A percentile compares a stretch with the other conserved stretches of the same genome.
Evolutionary conservation across 179 eudicot species (phyloP).

Genomic region (Spergularia azorica): DNA sequence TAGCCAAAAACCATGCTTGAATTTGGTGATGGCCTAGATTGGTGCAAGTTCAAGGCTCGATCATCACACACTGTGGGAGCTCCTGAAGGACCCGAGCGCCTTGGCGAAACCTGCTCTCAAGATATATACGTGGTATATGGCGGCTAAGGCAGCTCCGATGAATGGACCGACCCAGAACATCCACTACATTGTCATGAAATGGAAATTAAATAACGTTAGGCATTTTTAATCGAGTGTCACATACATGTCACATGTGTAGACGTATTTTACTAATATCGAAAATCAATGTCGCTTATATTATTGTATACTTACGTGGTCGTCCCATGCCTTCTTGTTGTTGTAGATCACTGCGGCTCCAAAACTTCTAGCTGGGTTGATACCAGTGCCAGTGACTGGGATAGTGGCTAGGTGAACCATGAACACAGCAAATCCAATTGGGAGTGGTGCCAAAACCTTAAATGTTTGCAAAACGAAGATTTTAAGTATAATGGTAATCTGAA

Average conservation of each 20-base stretch:
- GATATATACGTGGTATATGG: slow-evolving; percentile 54
- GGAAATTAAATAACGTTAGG: neutral
- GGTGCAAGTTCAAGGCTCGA: neutral
- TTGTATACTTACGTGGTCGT: slow-evolving; percentile 45
- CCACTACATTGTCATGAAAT: slow-evolving; percentile 40
- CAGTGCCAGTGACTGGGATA: slow-evolving; percentile 63
- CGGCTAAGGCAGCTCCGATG: slow-evolving; percentile 62
- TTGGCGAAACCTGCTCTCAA: slow-evolving; percentile 50
- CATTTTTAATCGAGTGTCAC: too few relatives aligned
- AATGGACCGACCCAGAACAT: slow-evolving; percentile 67
- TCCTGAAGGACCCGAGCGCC: slow-evolving; percentile 58
- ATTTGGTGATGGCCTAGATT: neutral
- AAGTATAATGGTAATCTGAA: too few relatives aligned
- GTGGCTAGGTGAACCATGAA: slow-evolving; percentile 76
- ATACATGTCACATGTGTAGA: too few relatives aligned
- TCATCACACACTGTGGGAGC: slow-evolving; percentile 33
- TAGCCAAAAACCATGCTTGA: slow-evolving; percentile 16
- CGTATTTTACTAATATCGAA: neutral
- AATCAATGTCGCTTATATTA: too few relatives aligned
- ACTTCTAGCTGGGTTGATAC: slow-evolving; percentile 70
- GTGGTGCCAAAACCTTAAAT: slow-evolving; percentile 59
- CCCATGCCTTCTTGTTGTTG: slow-evolving; percentile 50
- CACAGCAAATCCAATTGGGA: slow-evolving; percentile 70
- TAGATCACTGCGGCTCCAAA: slow-evolving; percentile 64
- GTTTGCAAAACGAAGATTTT: neutral